Percentiles rank a stretch among this genome's conserved stretches.
Evolutionary conservation across 768 basidiomycete genomes (phyloP).

Genomic region (Phlegmacium glaucopus): DNA sequence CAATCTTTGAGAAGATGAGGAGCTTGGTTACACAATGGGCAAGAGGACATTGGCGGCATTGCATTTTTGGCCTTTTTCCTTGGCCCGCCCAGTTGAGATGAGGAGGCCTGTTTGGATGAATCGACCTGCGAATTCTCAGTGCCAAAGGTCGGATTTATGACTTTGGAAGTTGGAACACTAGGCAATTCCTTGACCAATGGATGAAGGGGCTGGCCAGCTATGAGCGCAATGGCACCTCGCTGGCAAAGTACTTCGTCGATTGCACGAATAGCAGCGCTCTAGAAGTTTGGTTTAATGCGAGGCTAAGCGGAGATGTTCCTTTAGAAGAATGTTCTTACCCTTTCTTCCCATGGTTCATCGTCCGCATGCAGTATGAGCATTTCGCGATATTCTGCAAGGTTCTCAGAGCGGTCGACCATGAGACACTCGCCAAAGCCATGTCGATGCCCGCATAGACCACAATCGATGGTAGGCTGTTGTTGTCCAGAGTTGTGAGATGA

Average conservation of each 20-base stretch:
- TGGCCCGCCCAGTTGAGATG: not conserved
- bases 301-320: not conserved
- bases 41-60: not conserved
- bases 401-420: conserved; percentile 64
- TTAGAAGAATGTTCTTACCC: conserved; percentile 40
- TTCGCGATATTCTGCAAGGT: conserved; percentile 66
- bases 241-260: conserved; percentile 63
- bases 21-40: conserved; percentile 6
- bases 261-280: conserved; percentile 64
- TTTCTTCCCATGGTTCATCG: conserved; percentile 62
- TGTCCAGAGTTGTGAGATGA: conserved; percentile 13
- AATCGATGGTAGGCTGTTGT: conserved; percentile 25
- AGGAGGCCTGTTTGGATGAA: not conserved
- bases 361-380: conserved; percentile 62
- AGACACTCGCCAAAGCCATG: conserved; percentile 54
- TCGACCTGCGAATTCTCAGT: not conserved
- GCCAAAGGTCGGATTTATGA: not conserved
- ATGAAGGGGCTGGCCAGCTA: conserved; percentile 63
- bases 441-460: conserved; percentile 58
- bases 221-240: conserved; percentile 53
- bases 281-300: conserved; percentile 9
- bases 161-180: not conserved
- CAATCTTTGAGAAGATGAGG: conserved; percentile 36
- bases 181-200: conserved; percentile 36
- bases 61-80: conserved; percentile 12